Base-by-base conservation (phyloP, 208 protist genomes). In the Spongospora subterranea region DNA sequence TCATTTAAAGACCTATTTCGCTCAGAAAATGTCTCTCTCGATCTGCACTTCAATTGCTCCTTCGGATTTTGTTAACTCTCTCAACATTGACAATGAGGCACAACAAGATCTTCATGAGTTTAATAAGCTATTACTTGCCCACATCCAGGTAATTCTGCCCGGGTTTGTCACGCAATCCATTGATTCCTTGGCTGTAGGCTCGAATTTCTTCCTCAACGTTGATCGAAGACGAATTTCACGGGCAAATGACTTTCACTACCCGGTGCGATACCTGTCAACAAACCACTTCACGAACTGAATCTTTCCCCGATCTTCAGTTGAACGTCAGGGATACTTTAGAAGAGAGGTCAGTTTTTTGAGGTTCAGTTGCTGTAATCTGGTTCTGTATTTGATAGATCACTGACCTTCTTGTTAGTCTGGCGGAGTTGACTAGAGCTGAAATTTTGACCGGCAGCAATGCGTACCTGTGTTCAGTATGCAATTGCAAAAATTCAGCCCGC, bases 91-190 rank as follows among this genome's bases (percentile, higher is more conserved):
- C 40, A 82, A 45, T 43, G 40, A 82, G 17, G 71, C 35, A 35
- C 71, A 82, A 45, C 71, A 82, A 35, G 71, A 82, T n/a, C 71
- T 82, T 35, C 71, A 82, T 43, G 71, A 82, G 71, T 82, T 82
- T 43, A 82, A 82, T 43, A 82, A 82, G 40, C 71, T 82, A 6
- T 43, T 82, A 35, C 40, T 82, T 35, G 17, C 6, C 11, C 71
- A 82, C 35, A 82, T 82, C n/a, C 71, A 82, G 71, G 71, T 82
- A 6, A 6, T 6, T 20, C n/a, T 35, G n/a, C n/a, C n/a, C n/a
- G n/a, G n/a, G n/a, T n/a, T n/a, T n/a, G n/a, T n/a, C n/a, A n/a
- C n/a, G n/a, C n/a, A n/a, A n/a, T n/a, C n/a, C n/a, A n/a, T n/a
- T n/a, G n/a, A n/a, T n/a, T n/a, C n/a, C n/a, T n/a, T n/a, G n/a